Base-by-base conservation (phyloP, 2,329 filamentous ascomycete genomes). In the Colletotrichum spinosum region DNA sequence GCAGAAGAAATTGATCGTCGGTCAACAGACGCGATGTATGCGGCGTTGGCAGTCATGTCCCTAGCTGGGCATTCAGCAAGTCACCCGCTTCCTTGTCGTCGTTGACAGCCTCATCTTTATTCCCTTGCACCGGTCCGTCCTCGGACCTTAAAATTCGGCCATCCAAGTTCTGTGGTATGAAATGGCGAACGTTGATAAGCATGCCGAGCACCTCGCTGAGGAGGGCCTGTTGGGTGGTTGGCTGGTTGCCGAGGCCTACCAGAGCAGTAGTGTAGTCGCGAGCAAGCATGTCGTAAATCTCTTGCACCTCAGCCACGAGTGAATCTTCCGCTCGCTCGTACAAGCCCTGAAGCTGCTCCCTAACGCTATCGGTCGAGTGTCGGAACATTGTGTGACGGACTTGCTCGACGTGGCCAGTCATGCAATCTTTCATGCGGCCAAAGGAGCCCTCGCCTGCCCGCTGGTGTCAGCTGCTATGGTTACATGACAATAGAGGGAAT, bases 401-500 rank as follows among this genome's bases (percentile, higher is more conserved):
- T 2, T 34, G 39, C 4, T 59, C 57, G n/a, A 73, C 72, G 55
- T 72, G 71, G 3, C 13, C 25, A 7, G 67, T 41, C 71, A 73
- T 72, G 38, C 67, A 51, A 9, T 46, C 48, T 65, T 73, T 74
- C 72, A 74, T 74, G 8, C 72, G 71, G 42, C 54, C 68, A 38
- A 50, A 74, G 1, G 60, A 72, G 2, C 72, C 72, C 1, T 49
- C 8, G 2, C 72, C 72, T 69, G 35, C 10, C 8, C 3, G 12
- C 8, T 46, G 25, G 45, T 45, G 9, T 54, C 3, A 13, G 15
- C 25, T 6, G 5, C 12, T 35, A 6, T 12, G 7, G 3, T 8
- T n/a, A 10, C 4, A 17, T 10, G 13, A 10, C 42, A 25, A 7
- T 15, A 4, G 8, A 52, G 17, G 5, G n/a, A 10, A 41, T 38